These are phyloP conservation scores for Suhomyces panamericanus DNA, from an alignment of 1,139 yeast genomes.

Conservation along the genomic window DNA sequence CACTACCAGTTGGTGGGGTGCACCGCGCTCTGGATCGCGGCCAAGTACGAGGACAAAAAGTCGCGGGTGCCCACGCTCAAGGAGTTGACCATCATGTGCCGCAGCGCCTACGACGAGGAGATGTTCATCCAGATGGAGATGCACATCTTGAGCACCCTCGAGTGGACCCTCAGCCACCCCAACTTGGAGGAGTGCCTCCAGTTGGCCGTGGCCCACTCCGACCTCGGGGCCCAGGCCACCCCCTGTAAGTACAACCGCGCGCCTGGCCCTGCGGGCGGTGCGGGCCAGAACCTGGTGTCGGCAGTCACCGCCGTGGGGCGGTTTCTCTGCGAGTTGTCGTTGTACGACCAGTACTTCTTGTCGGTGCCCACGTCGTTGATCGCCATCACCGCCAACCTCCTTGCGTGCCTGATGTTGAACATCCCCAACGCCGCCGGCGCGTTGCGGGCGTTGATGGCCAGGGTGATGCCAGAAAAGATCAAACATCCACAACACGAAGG, in stretches of 20 bases:
- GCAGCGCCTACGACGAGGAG: constrained; percentile 80
- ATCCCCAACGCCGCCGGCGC: constrained; percentile 39
- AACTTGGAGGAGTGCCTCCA: constrained; percentile 63
- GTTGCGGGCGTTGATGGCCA: constrained; percentile 27
- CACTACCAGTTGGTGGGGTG: constrained; percentile 94
- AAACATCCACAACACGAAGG: too few species aligned
- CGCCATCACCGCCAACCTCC: constrained; percentile 66
- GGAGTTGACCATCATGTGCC: constrained; percentile 77
- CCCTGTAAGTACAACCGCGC: constrained; percentile 34
- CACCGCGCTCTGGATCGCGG: constrained; percentile 92
- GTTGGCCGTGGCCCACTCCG: constrained; percentile 44
- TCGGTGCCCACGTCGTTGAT: constrained; percentile 61
- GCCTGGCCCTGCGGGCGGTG: background rate
- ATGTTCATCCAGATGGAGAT: constrained; percentile 96
- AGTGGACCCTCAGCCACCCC: constrained; percentile 76
- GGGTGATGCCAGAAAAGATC: constrained; percentile 1
- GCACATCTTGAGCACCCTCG: constrained; percentile 79
- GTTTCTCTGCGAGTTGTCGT: constrained; percentile 72
- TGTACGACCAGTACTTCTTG: constrained; percentile 70
- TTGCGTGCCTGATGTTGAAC: constrained; percentile 69
- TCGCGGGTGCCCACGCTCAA: constrained; percentile 76
- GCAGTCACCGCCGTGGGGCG: constrained; percentile 60
- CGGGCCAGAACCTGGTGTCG: constrained; percentile 29
- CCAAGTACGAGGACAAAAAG: constrained; percentile 89
- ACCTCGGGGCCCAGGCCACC: constrained; percentile 23